Evolutionary conservation across 2,329 filamentous ascomycete species (phyloP), one percentile per base, ranked within the genome.

Genomic region (Exophiala sp.): DNA sequence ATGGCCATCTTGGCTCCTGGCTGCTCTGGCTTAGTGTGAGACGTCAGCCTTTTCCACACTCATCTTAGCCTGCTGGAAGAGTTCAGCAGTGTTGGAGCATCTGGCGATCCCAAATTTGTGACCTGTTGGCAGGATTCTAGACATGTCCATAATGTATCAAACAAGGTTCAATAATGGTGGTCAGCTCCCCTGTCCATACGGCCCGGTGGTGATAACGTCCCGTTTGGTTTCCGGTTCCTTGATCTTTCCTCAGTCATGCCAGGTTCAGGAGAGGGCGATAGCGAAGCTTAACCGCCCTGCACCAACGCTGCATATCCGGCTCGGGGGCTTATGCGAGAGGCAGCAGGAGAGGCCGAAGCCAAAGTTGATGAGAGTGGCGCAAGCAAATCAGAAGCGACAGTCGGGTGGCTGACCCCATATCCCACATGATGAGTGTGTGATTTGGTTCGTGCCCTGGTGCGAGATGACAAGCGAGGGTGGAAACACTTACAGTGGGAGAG

Each of bases 401-500:
- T 39, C 16, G 38, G 41, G 48, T 48, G 52, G 47, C 47, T 37
- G 44, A 54, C 48, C 48, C 51, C 52, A 44, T 34, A 34, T 44
- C 21, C 47, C 35, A 37, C 30, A 30, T 14, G 18, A 43, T 23
- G 30, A 43, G 24, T 44, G 27, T 45, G 39, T n/a, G 40, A 43
- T 50, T 13, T 53, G 46, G 46, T 53, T 53, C 39, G 46, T 50
- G 51, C 52, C 52, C 52, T 54, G 46, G 29, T 38, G 32, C 32
- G 23, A 30, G 43, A 3, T 22, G 5, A 9, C 14, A 37, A 37
- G 34, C 34, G 4, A 37, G 8, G 38, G 7, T 24, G 43, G 18
- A 47, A 11, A 29, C 22, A 19, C 16, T 41, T 34, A 27, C 8
- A 21, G 21, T 14, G 27, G 23, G 2, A 18, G 11, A 3, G 14